Evolutionary conservation across 1,284 basidiomycete genomes (phyloP).

Genomic region (Malassezia globosa): DNA sequence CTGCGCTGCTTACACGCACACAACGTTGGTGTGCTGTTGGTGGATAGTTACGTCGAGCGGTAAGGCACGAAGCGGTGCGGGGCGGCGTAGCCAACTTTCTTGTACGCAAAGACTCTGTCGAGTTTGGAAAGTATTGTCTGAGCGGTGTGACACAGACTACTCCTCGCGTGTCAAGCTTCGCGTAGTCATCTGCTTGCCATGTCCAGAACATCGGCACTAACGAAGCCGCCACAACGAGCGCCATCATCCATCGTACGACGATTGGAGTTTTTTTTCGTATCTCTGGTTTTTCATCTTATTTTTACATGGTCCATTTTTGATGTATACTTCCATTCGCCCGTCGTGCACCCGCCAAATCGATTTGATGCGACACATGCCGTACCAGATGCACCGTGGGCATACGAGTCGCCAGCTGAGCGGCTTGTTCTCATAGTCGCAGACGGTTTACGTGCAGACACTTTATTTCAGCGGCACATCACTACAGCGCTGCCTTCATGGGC

Average conservation of each 20-base stretch:
- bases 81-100: no score
- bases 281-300: slow-evolving; percentile 32
- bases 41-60: no score
- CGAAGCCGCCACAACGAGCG: no score
- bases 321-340: slow-evolving; percentile 65
- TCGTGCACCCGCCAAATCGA: slow-evolving; percentile 38
- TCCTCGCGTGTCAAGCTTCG: no score
- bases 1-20: no score
- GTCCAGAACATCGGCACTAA: no score
- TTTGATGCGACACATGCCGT: slow-evolving; percentile 17
- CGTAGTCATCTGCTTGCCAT: no score
- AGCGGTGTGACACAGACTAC: no score
- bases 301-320: slow-evolving; percentile 56
- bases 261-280: slow-evolving; percentile 49
- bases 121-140: no score
- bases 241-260: background rate
- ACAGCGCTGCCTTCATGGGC: slow-evolving; percentile 24
- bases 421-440: slow-evolving; percentile 69
- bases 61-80: no score
- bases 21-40: no score
- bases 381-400: background rate
- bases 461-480: slow-evolving; percentile 52
- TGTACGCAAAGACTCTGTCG: no score
- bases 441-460: slow-evolving; percentile 64
- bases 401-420: slow-evolving; percentile 54